Evolutionary conservation across 2,329 filamentous ascomycete genomes (phyloP), one percentile per base, ranked within the genome.

Genomic region (Byssochlamys sp.): DNA sequence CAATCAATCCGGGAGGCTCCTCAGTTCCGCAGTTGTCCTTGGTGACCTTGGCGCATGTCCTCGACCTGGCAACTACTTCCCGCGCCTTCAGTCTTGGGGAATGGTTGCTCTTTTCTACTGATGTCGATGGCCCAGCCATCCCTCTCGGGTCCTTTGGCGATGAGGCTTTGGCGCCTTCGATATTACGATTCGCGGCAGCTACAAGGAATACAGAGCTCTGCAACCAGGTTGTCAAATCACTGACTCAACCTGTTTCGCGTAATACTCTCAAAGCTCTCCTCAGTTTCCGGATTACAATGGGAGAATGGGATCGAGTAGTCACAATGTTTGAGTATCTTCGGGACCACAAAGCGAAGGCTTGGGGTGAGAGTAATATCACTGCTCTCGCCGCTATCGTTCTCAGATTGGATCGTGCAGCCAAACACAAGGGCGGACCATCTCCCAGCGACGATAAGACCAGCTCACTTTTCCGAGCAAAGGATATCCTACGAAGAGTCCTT

Each of bases 41-140:
- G 9, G 66, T 73, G 4, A 73, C 80, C 2, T 69, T 84, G 50
- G 80, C 77, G 2, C 71, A 73, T 25, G 67, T 84, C 26, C 69
- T 85, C 25, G 78, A 82, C 58, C 62, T 83, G 28, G 71, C 76
- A 25, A 80, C 76, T 0, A 71, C 76, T 24, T 71, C 76, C 12
- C 73, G 74, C 54, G 67, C 75, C 6, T 79, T 75, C 58, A 74
- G 77, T 14, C 72, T 84, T 55, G 81, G 79, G 3, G 72, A 76
- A 31, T 83, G 78, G 77, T 68, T 85, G 11, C 68, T 85, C 1
- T 76, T 78, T 56, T 78, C 77, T 0, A 63, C 75, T 9, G 81
- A 82, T 60, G 61, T 81, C 12, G 81, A 84, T 61, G 81, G 80
- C 0, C 80, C 81, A n/a, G 59, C 80, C 2, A 81, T 85, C 26